These are phyloP conservation scores for Lunasporangiospora selenospora DNA, from an alignment of 192 early-diverging fungal genomes.

Conservation along the genomic window DNA sequence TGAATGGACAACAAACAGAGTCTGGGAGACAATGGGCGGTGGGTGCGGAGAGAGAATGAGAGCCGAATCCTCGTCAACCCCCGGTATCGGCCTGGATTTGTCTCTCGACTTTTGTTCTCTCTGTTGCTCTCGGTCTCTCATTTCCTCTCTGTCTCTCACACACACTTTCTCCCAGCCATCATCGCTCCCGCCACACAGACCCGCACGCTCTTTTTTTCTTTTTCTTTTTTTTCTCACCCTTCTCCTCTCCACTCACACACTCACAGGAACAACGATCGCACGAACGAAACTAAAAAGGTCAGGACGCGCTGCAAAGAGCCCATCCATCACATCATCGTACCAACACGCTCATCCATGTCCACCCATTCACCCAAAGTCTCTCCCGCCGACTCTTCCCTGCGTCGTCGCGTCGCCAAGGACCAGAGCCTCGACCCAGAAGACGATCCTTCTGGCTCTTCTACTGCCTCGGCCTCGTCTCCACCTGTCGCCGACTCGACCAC, in stretches of 20 bases:
- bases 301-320: neutral
- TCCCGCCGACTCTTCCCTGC: conserved; percentile 11
- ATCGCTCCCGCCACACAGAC: neutral
- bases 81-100: conserved; percentile 95
- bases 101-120: conserved; percentile 84
- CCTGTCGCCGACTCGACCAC: neutral
- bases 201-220: neutral
- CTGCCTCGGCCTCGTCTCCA: neutral
- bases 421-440: too few relatives aligned
- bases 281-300: neutral
- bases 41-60: too few relatives aligned
- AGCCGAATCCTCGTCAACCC: conserved; percentile 92
- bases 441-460: neutral
- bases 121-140: too few relatives aligned
- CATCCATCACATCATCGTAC: neutral
- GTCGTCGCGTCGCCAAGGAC: conserved; percentile 9
- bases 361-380: neutral
- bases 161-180: conserved; percentile 10
- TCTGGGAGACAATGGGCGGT: too few relatives aligned
- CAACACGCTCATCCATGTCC: neutral
- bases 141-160: neutral
- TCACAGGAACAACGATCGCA: neutral
- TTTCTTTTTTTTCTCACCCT: neutral
- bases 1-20: too few relatives aligned
- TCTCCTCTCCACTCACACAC: neutral